Evolutionary conservation across 805 yeast genomes (phyloP).

Genomic region (Ascoidea tarda): DNA sequence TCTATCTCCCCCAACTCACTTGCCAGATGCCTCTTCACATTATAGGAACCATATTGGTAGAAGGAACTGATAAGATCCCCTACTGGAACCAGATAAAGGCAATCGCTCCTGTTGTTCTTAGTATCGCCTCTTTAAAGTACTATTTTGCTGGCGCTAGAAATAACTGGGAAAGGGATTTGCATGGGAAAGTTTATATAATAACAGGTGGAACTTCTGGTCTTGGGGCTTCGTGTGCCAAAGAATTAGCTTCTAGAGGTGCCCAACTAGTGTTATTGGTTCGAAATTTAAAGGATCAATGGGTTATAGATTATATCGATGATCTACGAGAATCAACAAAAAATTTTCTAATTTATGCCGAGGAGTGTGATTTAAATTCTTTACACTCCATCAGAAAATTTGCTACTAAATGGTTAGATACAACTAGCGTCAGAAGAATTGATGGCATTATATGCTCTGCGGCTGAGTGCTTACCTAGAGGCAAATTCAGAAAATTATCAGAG

Average conservation of each 20-base stretch:
- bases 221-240: constrained; percentile 64
- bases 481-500: constrained; percentile 43
- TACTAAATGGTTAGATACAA: constrained; percentile 83
- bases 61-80: constrained; percentile 69
- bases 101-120: constrained; percentile 41
- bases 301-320: constrained; percentile 66
- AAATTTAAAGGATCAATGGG: constrained; percentile 54
- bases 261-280: constrained; percentile 67
- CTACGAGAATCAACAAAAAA: constrained; percentile 58
- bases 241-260: constrained; percentile 73
- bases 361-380: constrained; percentile 66
- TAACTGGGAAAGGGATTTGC: constrained; percentile 87
- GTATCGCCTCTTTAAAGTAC: constrained; percentile 39
- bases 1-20: no score
- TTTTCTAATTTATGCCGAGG: constrained; percentile 76
- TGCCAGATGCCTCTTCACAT: constrained; percentile 71
- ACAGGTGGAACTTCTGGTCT: constrained; percentile 94
- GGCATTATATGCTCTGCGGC: constrained; percentile 85
- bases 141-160: constrained; percentile 71
- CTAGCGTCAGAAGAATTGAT: constrained; percentile 84
- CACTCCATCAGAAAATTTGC: constrained; percentile 79
- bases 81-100: constrained; percentile 47
- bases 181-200: constrained; percentile 71
- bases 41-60: constrained; percentile 47
- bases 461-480: constrained; percentile 59